Base-by-base conservation (phyloP, 208 protist species). In the Leptomonas seymouri region DNA sequence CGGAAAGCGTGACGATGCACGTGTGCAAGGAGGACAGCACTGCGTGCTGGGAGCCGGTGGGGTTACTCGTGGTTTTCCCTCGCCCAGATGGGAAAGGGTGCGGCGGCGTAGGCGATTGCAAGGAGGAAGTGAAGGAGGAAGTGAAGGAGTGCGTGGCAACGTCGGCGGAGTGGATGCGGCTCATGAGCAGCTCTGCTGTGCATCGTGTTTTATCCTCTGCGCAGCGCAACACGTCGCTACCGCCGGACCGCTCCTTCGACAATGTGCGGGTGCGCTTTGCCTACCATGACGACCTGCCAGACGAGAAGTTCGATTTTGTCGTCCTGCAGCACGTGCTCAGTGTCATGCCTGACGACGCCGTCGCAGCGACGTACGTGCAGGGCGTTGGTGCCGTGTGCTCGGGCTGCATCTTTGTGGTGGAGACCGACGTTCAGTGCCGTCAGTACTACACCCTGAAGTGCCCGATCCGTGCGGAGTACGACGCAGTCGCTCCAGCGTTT, bases 281-380 rank as follows among this genome's bases (percentile, higher is more conserved):
- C 25, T 76, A 67, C 50, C 64, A 71, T 27, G 53, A 51, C 36
- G 51, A 44, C 5, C 42, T 74, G 27, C 76, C 76, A 20, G 18
- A 48, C n/a, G 31, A 41, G 18, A 51, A 60, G 20, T 89, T 68
- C 45, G 84, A 95, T 60, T 92, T 95, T 68, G 76, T 91, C 31
- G 75, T 95, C n/a, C 53, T 90, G 41, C 87, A 91, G 62, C 90
- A 95, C 54, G 78, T 83, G 23, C 68, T 95, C 51, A 71, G 78
- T 28, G 63, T 67, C 21, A 63, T 90, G 28, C 20, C 41, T 6
- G 67, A 76, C 20, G 76, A 82, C 27, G 74, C 57, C 15, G 55
- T 49, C 25, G 80, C 85, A 0, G 45, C 51, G 41, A 58, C 50
- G 45, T 74, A 74, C 42, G 39, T 95, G 1, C 27, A n/a, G 0